Evolutionary conservation across 2,329 filamentous ascomycete genomes (phyloP).

Genomic region (Aureobasidium subglaciale): DNA sequence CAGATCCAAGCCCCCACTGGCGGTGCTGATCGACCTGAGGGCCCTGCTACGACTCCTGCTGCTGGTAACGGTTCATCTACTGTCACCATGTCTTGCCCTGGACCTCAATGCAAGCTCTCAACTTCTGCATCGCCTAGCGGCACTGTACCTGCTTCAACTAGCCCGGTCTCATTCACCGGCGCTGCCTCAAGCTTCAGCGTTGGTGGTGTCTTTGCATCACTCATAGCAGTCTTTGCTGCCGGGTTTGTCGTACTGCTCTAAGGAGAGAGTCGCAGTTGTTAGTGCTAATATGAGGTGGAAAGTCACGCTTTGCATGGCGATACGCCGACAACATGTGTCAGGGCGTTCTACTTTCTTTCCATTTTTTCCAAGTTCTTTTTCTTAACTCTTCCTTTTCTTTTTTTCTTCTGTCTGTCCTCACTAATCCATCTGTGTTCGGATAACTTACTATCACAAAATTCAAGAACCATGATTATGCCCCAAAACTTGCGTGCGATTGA

Average conservation of each 20-base stretch:
- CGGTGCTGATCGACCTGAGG: neutral
- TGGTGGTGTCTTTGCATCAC: neutral
- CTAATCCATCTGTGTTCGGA: slow-evolving; percentile 1
- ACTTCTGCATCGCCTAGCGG: slow-evolving; percentile 17
- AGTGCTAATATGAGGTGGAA: neutral
- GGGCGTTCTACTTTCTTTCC: neutral
- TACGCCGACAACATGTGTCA: neutral
- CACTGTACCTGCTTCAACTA: slow-evolving; percentile 16
- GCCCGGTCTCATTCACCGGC: slow-evolving; percentile 13
- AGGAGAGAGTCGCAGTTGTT: neutral
- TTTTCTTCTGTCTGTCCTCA: neutral
- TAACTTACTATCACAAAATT: neutral
- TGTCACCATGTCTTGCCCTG: slow-evolving; percentile 21
- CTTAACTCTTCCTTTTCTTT: neutral
- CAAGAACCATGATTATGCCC: slow-evolving; percentile 1
- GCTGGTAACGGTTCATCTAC: neutral
- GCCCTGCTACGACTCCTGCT: slow-evolving; percentile 15
- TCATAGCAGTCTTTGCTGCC: slow-evolving; percentile 1
- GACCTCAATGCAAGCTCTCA: slow-evolving; percentile 21
- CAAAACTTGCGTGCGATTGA: too few relatives aligned
- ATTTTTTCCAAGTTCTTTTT: neutral
- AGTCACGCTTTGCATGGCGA: neutral
- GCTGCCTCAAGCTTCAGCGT: slow-evolving; percentile 13
- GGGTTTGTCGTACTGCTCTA: slow-evolving; percentile 13
- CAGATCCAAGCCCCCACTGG: slow-evolving; percentile 19